Percentiles rank a stretch among this genome's conserved stretches.
Evolutionary conservation across 306 rosid genomes (phyloP).

Genomic region (Fragaria nilgerrensis): DNA sequence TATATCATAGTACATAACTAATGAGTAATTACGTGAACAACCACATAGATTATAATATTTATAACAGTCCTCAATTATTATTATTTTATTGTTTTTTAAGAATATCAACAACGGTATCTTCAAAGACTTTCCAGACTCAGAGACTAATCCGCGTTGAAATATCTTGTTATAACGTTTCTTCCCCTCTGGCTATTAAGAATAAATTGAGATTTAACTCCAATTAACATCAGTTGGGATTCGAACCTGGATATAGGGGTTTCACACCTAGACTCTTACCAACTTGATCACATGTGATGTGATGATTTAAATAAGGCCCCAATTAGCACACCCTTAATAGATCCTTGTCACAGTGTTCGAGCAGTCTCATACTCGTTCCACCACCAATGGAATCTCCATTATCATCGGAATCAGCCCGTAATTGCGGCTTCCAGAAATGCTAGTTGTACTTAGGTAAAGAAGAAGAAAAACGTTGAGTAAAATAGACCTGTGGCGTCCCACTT

Average conservation of each 20-base stretch:
- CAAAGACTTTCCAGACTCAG: rapidly evolving
- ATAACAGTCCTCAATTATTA: background rate
- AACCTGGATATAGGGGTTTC: too few relatives aligned
- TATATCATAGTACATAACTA: too few relatives aligned
- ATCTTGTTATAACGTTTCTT: too few relatives aligned
- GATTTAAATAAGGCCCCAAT: background rate
- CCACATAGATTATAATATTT: too few relatives aligned
- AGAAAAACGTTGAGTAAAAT: background rate
- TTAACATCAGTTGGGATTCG: too few relatives aligned
- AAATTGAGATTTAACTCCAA: too few relatives aligned
- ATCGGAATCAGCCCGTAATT: background rate
- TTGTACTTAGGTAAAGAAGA: background rate
- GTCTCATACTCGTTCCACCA: background rate
- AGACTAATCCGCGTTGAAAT: rapidly evolving
- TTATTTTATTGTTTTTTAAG: too few relatives aligned
- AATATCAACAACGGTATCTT: too few relatives aligned
- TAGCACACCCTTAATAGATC: background rate
- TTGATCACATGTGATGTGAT: rapidly evolving
- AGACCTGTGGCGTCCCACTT: background rate
- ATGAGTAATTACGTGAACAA: too few relatives aligned
- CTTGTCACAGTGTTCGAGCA: background rate
- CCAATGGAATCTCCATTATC: background rate
- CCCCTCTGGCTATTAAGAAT: too few relatives aligned
- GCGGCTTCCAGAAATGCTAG: background rate
- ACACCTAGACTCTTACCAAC: too few relatives aligned